These are phyloP conservation scores for Gillenia trifoliata DNA, from an alignment of 306 rosid species.

Conservation along the genomic window DNA sequence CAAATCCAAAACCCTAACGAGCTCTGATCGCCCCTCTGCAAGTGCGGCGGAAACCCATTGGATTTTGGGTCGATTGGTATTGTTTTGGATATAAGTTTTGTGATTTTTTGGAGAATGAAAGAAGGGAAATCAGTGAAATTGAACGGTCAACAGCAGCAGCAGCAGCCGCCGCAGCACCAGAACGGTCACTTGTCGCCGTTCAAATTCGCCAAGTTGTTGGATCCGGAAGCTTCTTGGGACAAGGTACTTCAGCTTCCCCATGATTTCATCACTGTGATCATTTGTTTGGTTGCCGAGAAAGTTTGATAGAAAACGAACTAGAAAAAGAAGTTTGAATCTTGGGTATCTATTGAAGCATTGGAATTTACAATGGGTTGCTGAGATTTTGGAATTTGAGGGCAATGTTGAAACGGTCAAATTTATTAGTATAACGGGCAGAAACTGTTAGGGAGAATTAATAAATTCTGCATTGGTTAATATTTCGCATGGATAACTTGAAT, in stretches of 20 bases:
- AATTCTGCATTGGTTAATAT: background rate
- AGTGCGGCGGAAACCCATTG: background rate
- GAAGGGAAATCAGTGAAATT: conserved; percentile 71
- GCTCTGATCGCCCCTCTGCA: background rate
- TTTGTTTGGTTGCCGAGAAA: conserved; percentile 6
- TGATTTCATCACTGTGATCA: background rate
- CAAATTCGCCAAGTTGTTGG: conserved; percentile 83
- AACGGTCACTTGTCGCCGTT: conserved; percentile 90
- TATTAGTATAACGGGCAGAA: background rate
- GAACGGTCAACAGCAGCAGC: conserved; percentile 38
- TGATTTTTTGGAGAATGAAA: conserved; percentile 51
- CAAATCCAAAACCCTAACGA: conserved; percentile 44
- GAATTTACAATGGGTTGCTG: background rate
- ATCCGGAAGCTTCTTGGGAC: conserved; percentile 99
- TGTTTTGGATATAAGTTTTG: background rate
- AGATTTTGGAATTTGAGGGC: background rate
- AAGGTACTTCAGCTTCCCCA: conserved; percentile 48
- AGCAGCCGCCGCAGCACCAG: conserved; percentile 51
- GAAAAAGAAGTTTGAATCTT: background rate
- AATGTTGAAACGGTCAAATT: conserved; percentile 1
- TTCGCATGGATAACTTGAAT: background rate
- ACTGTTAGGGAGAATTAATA: background rate
- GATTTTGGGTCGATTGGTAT: background rate
- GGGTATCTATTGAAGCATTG: background rate
- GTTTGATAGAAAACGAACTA: background rate